Evolutionary conservation across 495 filamentous ascomycete species (phyloP), one percentile per base, ranked within the genome.

Genomic region (Sordaria brevicollis): DNA sequence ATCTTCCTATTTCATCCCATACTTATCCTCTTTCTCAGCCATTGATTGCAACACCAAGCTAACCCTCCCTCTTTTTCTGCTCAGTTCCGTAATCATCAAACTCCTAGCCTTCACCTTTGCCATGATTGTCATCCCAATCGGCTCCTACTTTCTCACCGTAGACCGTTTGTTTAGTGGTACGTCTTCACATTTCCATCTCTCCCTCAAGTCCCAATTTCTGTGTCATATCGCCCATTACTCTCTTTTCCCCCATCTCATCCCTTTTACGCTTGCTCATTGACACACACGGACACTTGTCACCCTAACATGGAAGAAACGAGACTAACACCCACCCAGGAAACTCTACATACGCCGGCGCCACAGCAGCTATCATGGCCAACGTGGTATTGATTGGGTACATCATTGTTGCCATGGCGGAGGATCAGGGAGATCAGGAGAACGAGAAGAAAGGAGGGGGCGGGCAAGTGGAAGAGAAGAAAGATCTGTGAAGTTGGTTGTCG

Each of bases 361-460:
- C 88, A 29, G 95, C 95, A 9, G 96, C 96, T 29, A 80, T 98
- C 41, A 89, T 92, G 71, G 95, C 95, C 35, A 99, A 99, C 77
- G 86, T 93, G 19, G 92, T 99, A 7, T 83, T 99, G 69, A 88
- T 99, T 70, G 90, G 88, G 17, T 99, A 98, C 80, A 88, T 98
- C 66, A 84, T 94, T 70, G 93, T 97, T 2, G 95, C 96, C 35
- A 93, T 97, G 86, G 87, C 86, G 72, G 95, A 99, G 76, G 95
- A 99, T 69, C 91, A 95, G 72, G 87, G 86, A 37, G 84, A 89
- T 21, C 86, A 84, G 41, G 80, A 82, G 21, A 85, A 86, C 75
- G 76, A 81, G 73, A 83, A 85, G 25, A 62, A 17, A 31, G 25
- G 13, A 7, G 68, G 79, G 78, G 69, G 69, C 37, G 49, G 66